Evolutionary conservation across 2,329 filamentous ascomycete genomes (phyloP).

Genomic region (Incumbomyces lentus): DNA sequence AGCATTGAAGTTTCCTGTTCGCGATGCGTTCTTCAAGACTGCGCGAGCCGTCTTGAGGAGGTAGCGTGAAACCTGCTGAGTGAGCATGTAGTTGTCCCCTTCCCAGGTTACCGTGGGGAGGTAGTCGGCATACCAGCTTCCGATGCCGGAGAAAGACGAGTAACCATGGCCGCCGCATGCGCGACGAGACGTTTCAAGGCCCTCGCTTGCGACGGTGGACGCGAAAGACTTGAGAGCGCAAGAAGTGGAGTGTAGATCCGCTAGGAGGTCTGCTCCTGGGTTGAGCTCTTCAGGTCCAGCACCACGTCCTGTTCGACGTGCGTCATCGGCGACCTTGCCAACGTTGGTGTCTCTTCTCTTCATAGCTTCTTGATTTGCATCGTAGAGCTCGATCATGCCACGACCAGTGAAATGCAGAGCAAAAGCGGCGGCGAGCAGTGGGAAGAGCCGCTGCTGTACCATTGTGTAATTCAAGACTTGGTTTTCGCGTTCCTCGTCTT

Average conservation of each 20-base stretch:
- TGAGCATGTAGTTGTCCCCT: slow-evolving; percentile 75
- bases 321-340: slow-evolving; percentile 32
- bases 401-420: slow-evolving; percentile 72
- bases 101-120: slow-evolving; percentile 63
- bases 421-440: slow-evolving; percentile 62
- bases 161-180: slow-evolving; percentile 72
- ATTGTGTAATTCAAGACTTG: slow-evolving; percentile 73
- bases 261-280: slow-evolving; percentile 56
- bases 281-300: slow-evolving; percentile 59
- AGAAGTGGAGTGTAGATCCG: slow-evolving; percentile 66
- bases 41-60: slow-evolving; percentile 64
- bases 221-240: slow-evolving; percentile 66
- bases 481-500: slow-evolving; percentile 52
- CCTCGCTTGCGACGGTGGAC: slow-evolving; percentile 62
- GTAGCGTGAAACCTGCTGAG: slow-evolving; percentile 67
- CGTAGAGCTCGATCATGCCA: slow-evolving; percentile 63
- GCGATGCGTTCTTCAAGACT: slow-evolving; percentile 42
- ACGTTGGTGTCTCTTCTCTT: slow-evolving; percentile 29
- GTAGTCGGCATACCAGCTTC: slow-evolving; percentile 64
- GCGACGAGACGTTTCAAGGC: slow-evolving; percentile 62
- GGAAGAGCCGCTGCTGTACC: slow-evolving; percentile 64
- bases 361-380: slow-evolving; percentile 63
- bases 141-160: slow-evolving; percentile 65
- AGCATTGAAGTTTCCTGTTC: slow-evolving; percentile 26
- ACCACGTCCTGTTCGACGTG: slow-evolving; percentile 39